Base-by-base conservation (phyloP, 352 stramenopile species). In the Globisporangium splendens region DNA sequence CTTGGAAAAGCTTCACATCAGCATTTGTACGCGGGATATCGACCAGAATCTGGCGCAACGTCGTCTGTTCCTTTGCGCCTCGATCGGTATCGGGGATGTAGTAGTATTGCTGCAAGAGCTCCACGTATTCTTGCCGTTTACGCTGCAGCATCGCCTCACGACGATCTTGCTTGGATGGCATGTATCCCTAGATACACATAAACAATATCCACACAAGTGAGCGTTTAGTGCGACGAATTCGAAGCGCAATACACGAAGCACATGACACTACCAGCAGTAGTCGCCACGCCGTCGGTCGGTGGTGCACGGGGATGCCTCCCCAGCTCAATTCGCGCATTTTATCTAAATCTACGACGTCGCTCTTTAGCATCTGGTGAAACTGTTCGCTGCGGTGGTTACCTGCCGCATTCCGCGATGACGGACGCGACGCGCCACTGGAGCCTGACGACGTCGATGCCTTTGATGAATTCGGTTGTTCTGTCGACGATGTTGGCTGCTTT, bases 1-100 rank as follows among this genome's bases (percentile, higher is more conserved):
- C 96, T 56, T 98, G 92, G 77, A 99, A 99, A 8, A 99, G 86
- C 33, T 90, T 91, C 31, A 99, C 86, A 46, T 98, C 94, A 6
- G 97, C 96, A 59, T 96, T 96, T 12, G 97, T 99, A 8, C 98
- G 81, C 41, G 98, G 98, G 21, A 99, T 97, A 73, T 99, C 98
- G n/a, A 99, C 97, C 41, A 99, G 72, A 21, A 99, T 99, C 68
- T 96, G 86, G 6, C 88, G 80, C 58, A 99, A 73, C 15, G 95
- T 98, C 42, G 95, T 96, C 70, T 99, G 96, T 73, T 99, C 98
- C 53, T 97, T 92, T 35, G 89, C 72, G 2, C 91, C 97, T 22
- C 96, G 86, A 50, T 97, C 86, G 48, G 93, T 92, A 65, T 98
- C 96, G 10, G 95, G 89, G 59, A 99, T 98, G 69, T 98, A 96